phyloP scores from a whole-genome alignment of 768 basidiomycete species.

The Leccinum disarticulatum region DNA sequence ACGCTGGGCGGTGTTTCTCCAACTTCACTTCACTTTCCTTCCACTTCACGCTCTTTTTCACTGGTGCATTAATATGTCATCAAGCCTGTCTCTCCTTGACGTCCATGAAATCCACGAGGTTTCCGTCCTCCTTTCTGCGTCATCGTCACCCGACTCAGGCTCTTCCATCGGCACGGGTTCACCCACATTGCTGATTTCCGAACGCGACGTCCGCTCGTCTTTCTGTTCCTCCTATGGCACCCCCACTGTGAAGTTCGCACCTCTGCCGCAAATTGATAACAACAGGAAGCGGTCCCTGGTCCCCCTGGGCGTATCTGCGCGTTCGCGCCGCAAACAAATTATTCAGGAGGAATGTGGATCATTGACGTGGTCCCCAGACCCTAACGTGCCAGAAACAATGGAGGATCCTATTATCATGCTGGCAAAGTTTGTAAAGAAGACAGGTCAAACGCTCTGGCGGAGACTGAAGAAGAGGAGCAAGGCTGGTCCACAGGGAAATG shows the following conservation, averaged over 20 bases:
- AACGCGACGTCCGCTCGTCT: slow-evolving; percentile 16
- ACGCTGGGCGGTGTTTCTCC: slow-evolving; percentile 15
- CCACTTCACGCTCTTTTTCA: slow-evolving; percentile 23
- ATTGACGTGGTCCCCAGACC: slow-evolving; percentile 22
- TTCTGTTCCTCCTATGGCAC: slow-evolving; percentile 16
- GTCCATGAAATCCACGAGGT: slow-evolving; percentile 20
- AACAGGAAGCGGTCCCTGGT: slow-evolving; percentile 47
- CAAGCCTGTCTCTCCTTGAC: slow-evolving; percentile 9
- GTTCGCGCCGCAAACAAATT: slow-evolving; percentile 27
- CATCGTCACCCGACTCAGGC: slow-evolving; percentile 17
- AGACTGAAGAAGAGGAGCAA: slow-evolving; percentile 43
- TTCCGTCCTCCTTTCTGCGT: slow-evolving; percentile 8
- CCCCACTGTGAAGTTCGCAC: slow-evolving; percentile 38
- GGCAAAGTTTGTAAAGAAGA: slow-evolving; percentile 52
- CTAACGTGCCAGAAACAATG: slow-evolving; percentile 24
- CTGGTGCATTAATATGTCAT: slow-evolving; percentile 11
- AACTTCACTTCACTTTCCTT: slow-evolving; percentile 20
- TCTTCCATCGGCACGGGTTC: slow-evolving; percentile 17
- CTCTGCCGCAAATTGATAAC: slow-evolving; percentile 40
- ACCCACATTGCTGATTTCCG: slow-evolving; percentile 11
- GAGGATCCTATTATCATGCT: slow-evolving; percentile 51
- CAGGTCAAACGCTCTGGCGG: slow-evolving; percentile 41
- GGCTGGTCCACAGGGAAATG: slow-evolving; percentile 10
- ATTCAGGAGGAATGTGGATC: slow-evolving; percentile 22
- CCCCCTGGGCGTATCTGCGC: slow-evolving; percentile 56